Base-by-base conservation (phyloP, 495 filamentous ascomycete species). In the Xylaria castorea region DNA sequence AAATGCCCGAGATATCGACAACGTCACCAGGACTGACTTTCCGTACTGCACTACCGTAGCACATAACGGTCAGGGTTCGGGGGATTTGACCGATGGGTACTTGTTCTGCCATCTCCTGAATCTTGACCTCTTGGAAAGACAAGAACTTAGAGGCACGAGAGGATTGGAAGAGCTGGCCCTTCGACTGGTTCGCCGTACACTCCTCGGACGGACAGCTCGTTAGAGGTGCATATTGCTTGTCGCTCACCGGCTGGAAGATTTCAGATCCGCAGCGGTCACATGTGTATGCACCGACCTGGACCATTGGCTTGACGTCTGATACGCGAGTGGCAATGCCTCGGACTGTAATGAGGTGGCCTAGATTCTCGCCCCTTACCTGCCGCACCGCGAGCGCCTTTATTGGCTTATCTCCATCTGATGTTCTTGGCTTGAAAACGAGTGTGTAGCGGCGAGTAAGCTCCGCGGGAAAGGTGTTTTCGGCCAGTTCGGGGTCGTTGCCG, bases 31-130 rank as follows among this genome's bases (percentile, higher is more conserved):
- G 96, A 80, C 93, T 98, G 75, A 98, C 88, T 71, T 93, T 89
- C 25, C 96, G 87, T 22, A 94, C 94, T 30, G 95, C 86, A 72
- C 87, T 91, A 67, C 97, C 97, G 77, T 97, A 91, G 80, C 94
- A 97, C 76, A 97, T 90, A 20, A 99, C 81, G 1, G 95, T 98
- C 62, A 99, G 83, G 53, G 91, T 92, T 61, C 96, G 90, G 27
- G 96, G 96, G 72, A 99, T 98, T 79, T 99, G 96, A 36, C 96
- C 96, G 71, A 99, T 95, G 11, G 96, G 96, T 1, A 99, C 96
- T 79, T 99, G 96, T 75, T 98, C 96, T 36, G 96, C 95, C 88
- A 98, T 92, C 81, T 99, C 96, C 83, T 99, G 97, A 75, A 99
- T 93, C 84, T 98, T 98, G 78, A 98, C 91, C 82, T 99, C 96